These are phyloP conservation scores for Aspergillus fumigatiaffinis DNA, from an alignment of 2,329 filamentous ascomycete genomes.

Conservation along the genomic window DNA sequence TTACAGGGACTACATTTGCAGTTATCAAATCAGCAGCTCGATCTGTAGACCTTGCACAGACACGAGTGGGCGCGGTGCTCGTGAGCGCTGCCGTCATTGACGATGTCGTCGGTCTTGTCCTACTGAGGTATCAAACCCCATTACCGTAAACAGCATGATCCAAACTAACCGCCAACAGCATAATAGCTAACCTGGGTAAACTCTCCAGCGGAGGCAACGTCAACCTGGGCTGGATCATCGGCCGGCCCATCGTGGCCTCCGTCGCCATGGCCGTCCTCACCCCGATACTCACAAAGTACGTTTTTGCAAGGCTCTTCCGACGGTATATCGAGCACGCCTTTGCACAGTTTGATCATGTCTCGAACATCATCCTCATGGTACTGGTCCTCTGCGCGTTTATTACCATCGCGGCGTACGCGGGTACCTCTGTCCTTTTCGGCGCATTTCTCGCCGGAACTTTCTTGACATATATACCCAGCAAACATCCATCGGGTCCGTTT, in stretches of 20 bases:
- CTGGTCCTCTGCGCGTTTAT: slow-evolving; percentile 31
- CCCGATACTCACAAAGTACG: slow-evolving; percentile 35
- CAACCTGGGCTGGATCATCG: slow-evolving; percentile 37
- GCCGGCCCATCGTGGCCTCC: slow-evolving; percentile 38
- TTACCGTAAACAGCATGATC: not conserved
- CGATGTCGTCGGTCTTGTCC: slow-evolving; percentile 45
- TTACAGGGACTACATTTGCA: slow-evolving; percentile 26
- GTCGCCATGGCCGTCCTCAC: slow-evolving; percentile 33
- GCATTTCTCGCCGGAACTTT: slow-evolving; percentile 36
- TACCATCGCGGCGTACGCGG: slow-evolving; percentile 32
- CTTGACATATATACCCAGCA: slow-evolving; percentile 35
- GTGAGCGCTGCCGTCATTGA: slow-evolving; percentile 47
- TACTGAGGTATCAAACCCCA: slow-evolving; percentile 17
- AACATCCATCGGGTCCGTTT: slow-evolving; percentile 34
- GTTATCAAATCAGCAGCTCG: slow-evolving; percentile 28
- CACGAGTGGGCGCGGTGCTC: slow-evolving; percentile 43
- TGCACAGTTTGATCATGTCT: slow-evolving; percentile 30
- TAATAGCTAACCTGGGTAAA: slow-evolving; percentile 31
- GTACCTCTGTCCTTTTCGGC: slow-evolving; percentile 38
- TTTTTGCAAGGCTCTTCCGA: slow-evolving; percentile 38
- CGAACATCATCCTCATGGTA: slow-evolving; percentile 34
- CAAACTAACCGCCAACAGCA: slow-evolving; percentile 10
- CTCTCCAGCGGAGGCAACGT: slow-evolving; percentile 14
- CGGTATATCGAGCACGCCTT: slow-evolving; percentile 32
- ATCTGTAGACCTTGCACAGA: slow-evolving; percentile 40